These are phyloP conservation scores for Saccharomycopsis javanensis DNA, from an alignment of 805 yeast species.

Conservation along the genomic window DNA sequence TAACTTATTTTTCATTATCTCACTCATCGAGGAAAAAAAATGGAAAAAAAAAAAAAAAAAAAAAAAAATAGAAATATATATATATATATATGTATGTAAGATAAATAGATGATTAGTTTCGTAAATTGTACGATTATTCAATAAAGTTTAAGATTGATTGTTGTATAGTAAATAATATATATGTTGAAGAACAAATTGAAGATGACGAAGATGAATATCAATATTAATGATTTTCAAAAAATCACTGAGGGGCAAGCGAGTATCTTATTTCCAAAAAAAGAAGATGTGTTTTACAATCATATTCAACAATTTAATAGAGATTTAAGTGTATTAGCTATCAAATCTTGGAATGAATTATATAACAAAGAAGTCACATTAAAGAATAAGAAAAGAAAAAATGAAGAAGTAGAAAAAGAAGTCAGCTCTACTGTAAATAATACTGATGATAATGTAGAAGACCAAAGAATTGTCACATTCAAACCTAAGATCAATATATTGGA, in stretches of 20 bases:
- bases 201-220: slow-evolving; percentile 16
- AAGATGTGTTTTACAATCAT: slow-evolving; percentile 87
- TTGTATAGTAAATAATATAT: neutral
- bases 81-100: too few species aligned
- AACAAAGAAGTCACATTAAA: slow-evolving; percentile 26
- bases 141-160: too few species aligned
- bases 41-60: too few species aligned
- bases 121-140: too few species aligned
- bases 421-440: neutral
- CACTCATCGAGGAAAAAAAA: neutral
- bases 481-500: slow-evolving; percentile 68
- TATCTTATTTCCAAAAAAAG: slow-evolving; percentile 71
- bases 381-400: slow-evolving; percentile 22
- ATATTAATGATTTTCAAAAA: slow-evolving; percentile 30
- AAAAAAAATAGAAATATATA: too few species aligned
- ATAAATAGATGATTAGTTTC: too few species aligned
- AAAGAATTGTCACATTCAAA: slow-evolving; percentile 6
- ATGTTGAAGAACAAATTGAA: neutral
- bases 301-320: slow-evolving; percentile 96
- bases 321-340: slow-evolving; percentile 70
- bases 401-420: slow-evolving; percentile 8
- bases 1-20: too few species aligned
- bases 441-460: slow-evolving; percentile 4
- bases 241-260: slow-evolving; percentile 75
- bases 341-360: slow-evolving; percentile 72